Evolutionary conservation across 768 basidiomycete genomes (phyloP).

Genomic region (Boletellus ananiceps): DNA sequence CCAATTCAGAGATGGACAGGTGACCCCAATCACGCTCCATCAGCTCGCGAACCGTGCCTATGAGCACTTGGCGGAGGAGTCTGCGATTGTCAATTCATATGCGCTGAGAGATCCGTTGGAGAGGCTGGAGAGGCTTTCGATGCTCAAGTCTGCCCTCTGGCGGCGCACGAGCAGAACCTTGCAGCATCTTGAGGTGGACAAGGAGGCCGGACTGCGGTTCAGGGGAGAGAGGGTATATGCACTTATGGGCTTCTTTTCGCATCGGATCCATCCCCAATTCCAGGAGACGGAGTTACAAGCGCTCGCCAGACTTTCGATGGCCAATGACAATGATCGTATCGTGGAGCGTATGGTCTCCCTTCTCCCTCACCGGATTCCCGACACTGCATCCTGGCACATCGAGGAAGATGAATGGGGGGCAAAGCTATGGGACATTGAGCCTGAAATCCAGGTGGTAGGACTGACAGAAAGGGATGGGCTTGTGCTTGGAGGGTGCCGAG

Average conservation of each 20-base stretch:
- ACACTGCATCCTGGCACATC: conserved; percentile 15
- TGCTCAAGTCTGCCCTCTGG: conserved; percentile 24
- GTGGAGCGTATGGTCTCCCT: conserved; percentile 23
- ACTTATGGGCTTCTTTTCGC: conserved; percentile 26
- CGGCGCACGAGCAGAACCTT: conserved; percentile 7
- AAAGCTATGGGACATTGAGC: conserved; percentile 20
- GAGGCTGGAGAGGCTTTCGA: conserved; percentile 19
- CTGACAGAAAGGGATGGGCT: conserved; percentile 13
- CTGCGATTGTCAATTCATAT: conserved; percentile 21
- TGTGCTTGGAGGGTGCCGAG: conserved; percentile 24
- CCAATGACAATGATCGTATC: conserved; percentile 20
- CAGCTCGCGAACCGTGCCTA: conserved; percentile 25
- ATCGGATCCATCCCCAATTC: conserved; percentile 5
- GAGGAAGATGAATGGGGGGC: conserved; percentile 16
- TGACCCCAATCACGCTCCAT: conserved; percentile 19
- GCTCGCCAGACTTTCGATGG: conserved; percentile 15
- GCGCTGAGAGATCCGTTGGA: conserved; percentile 18
- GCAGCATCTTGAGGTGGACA: neutral
- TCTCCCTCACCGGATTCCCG: conserved; percentile 2
- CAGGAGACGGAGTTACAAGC: too few relatives aligned
- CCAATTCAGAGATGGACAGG: conserved; percentile 8
- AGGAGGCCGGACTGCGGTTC: too few relatives aligned
- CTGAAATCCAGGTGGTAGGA: conserved; percentile 16
- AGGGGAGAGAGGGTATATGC: conserved; percentile 18
- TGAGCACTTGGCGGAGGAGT: conserved; percentile 8